Evolutionary conservation across 768 basidiomycete species (phyloP), one percentile per base, ranked within the genome.

Genomic region (Astraeus odoratus): DNA sequence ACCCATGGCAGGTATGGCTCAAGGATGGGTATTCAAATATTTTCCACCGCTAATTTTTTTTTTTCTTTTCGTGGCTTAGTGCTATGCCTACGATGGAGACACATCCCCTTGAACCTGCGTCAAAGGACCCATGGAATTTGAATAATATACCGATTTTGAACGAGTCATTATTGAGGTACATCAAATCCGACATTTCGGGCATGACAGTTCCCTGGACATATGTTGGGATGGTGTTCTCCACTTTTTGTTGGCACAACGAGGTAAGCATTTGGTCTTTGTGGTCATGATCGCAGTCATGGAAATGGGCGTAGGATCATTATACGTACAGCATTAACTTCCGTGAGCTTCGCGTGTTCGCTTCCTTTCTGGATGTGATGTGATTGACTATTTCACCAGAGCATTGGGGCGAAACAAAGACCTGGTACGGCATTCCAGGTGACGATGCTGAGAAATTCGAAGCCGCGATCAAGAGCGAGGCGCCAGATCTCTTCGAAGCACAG

Each of bases 121-220:
- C 95, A 12, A 83, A 80, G 55, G 91, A 98, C 63, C 81, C 87
- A 0, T 99, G 96, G 96, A 99, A 99, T 62, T 67, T 99, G 55
- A 97, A 97, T 67, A 98, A 97, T 57, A 87, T 96, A 33, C 92
- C 96, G 4, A 96, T 98, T 51, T 68, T 95, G 9, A 75, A 84
- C 1, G 90, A 95, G 48, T 98, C 95, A 23, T 77, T 99, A 9
- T 76, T 99, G 26, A 87, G 96, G 10, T 99, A 84, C 65, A 96
- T 99, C 70, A 96, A 97, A 67, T 94, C 92, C 4, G 94, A 98
- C 63, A 96, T 99, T 44, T 97, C 94, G 43, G 96, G 96, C 12
- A 99, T 99, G 95, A 98, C 95, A 2, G 91, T 97, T 8, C 94
- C 94, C 9, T 97, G 93, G 94, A 96, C 90, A 29, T 99, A 99